Evolutionary conservation across 441 rosid species (phyloP).

Genomic region (Sinapis alba): DNA sequence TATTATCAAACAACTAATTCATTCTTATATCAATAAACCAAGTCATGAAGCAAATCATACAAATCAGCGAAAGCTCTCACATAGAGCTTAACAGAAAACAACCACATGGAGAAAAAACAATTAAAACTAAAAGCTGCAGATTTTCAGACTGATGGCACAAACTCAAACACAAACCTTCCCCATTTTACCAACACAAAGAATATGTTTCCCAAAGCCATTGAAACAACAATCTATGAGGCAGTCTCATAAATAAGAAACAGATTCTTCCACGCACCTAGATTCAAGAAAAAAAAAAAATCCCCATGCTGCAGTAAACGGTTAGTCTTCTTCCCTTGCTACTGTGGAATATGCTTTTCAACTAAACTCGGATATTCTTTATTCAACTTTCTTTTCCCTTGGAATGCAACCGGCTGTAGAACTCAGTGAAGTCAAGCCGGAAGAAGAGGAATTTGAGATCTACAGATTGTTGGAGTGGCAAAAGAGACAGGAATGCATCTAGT

Average conservation of each 20-base stretch:
- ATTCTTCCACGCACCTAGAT: conserved; percentile 30
- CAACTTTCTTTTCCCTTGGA: conserved; percentile 43
- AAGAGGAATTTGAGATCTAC: conserved; percentile 87
- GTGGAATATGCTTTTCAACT: conserved; percentile 31
- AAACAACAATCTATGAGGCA: conserved; percentile 25
- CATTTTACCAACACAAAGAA: conserved; percentile 31
- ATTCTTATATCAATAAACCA: conserved; percentile 28
- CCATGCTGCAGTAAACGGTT: conserved; percentile 35
- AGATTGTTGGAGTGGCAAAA: conserved; percentile 83
- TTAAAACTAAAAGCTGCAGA: conserved; percentile 25
- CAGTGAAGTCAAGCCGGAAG: conserved; percentile 91
- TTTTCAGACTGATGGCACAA: conserved; percentile 22
- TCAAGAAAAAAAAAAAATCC: conserved; percentile 16
- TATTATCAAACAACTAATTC: conserved; percentile 19
- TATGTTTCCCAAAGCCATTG: conserved; percentile 32
- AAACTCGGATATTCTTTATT: conserved; percentile 13
- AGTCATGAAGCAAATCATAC: conserved; percentile 32
- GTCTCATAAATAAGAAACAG: conserved; percentile 14
- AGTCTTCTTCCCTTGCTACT: conserved; percentile 35
- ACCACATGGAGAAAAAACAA: conserved; percentile 9
- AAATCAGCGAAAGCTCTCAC: conserved; percentile 29
- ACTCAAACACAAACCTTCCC: conserved; percentile 35
- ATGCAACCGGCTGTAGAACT: conserved; percentile 70
- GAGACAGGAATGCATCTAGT: conserved; percentile 79
- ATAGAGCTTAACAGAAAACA: conserved; percentile 17